Conservation (phyloP, 805 yeast species). For the Hemisphaericaspora nanyangensis region DNA sequence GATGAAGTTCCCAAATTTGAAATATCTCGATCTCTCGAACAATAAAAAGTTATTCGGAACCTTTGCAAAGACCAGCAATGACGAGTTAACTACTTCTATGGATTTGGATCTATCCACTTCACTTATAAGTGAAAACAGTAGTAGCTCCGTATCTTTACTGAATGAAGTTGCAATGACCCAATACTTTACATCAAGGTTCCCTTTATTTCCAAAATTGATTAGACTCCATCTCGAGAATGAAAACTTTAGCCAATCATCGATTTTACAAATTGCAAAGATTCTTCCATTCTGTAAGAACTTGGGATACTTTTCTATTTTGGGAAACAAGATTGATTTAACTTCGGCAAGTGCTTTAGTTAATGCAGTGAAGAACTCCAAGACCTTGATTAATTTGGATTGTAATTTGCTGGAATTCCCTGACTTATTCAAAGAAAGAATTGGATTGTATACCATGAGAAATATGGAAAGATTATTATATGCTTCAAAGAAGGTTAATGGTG, state of each 20-base stretch:
- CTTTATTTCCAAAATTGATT: conserved; percentile 59
- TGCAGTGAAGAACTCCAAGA: conserved; percentile 61
- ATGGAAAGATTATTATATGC: conserved; percentile 57
- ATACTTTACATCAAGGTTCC: conserved; percentile 59
- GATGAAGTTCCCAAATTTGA: conserved; percentile 53
- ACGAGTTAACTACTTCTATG: neutral
- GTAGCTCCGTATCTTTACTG: neutral
- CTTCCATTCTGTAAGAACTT: conserved; percentile 65
- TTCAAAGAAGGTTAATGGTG: conserved; percentile 30
- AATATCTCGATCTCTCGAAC: conserved; percentile 72
- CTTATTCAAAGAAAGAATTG: conserved; percentile 64
- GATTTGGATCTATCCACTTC: neutral
- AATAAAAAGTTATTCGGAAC: conserved; percentile 65
- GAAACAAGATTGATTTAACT: conserved; percentile 57
- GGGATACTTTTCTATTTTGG: conserved; percentile 65
- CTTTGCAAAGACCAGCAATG: conserved; percentile 1
- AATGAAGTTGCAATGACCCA: conserved; percentile 36
- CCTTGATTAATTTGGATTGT: conserved; percentile 65
- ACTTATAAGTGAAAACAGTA: neutral
- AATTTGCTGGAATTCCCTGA: conserved; percentile 61
- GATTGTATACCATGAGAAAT: conserved; percentile 77
- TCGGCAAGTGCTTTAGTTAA: conserved; percentile 64
- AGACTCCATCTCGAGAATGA: conserved; percentile 73
- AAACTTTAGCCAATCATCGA: conserved; percentile 50
- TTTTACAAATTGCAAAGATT: conserved; percentile 60